Evolutionary conservation across 2,329 filamentous ascomycete genomes (phyloP), one percentile per base, ranked within the genome.

Genomic region (Penicillium brasilianum): DNA sequence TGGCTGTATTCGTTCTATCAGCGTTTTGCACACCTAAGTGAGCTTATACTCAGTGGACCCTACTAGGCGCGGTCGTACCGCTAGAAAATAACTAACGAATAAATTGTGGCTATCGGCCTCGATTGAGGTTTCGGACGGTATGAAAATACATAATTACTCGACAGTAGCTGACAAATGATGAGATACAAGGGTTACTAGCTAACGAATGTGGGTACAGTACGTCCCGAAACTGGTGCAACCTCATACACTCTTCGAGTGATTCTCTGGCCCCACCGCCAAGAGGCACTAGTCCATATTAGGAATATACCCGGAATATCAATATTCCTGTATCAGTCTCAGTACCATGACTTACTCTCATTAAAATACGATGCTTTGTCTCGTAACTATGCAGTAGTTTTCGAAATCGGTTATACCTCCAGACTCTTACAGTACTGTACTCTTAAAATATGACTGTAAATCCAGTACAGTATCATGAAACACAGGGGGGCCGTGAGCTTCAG

Each of bases 381-480:
- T 39, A 39, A 39, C 36, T 39, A 14, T 39, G n/a, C n/a, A n/a
- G 36, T 5, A 3, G 36, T 5, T 14, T 14, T n/a, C 16, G 13
- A 39, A 5, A n/a, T n/a, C n/a, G n/a, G n/a, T n/a, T n/a, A n/a
- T n/a, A n/a, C n/a, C n/a, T n/a, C n/a, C n/a, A n/a, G n/a, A n/a
- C n/a, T n/a, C n/a, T n/a, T n/a, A n/a, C n/a, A n/a, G n/a, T n/a
- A n/a, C n/a, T 36, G 10, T 36, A 36, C 34, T 36, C 34, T 13
- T 36, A 13, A 36, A 36, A 36, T 39, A 39, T n/a, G 41, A 44
- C 18, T 44, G 20, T 44, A 44, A 44, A 22, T 22, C 41, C 18
- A 44, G 41, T 44, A 44, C 20, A n/a, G n/a, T n/a, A n/a, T n/a
- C 41, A 44, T 22, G 41, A 44, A 44, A 44, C 41, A 44, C 41